Evolutionary conservation across 2,329 filamentous ascomycete species (phyloP), one percentile per base, ranked within the genome.

Genomic region (Sclerotiophoma versabilis): DNA sequence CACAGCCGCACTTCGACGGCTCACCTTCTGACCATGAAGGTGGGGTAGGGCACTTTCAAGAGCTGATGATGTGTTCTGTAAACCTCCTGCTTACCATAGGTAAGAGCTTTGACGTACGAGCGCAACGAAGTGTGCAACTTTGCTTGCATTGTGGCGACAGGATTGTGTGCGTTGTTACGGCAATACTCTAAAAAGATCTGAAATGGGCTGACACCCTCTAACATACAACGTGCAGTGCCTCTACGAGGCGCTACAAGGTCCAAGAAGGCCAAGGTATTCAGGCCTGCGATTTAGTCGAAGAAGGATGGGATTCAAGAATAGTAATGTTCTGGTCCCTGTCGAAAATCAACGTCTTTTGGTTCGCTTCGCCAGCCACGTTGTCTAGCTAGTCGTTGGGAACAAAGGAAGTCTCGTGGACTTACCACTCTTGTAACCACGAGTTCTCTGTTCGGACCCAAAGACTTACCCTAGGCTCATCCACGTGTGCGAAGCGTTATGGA

Each of bases 361-460:
- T 45, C 49, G 49, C 33, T 25, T 38, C 33, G 48, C 26, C 48
- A 44, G 33, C 25, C 33, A 33, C 33, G 19, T 20, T 50, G 19
- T 27, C 23, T 11, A 11, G 29, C 33, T 45, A 20, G 27, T 22
- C 33, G 20, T 29, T 12, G 15, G 20, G 26, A 25, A 51, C 49
- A 51, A 51, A 34, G 46, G 29, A 41, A 20, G 5, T 11, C n/a
- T 34, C 14, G 5, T 17, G 32, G 22, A 22, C 29, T 29, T 42
- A 6, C 46, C 15, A 15, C 30, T 33, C n/a, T 33, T n/a, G 30
- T n/a, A 10, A 33, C n/a, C 4, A n/a, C n/a, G n/a, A n/a, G n/a
- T n/a, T n/a, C 14, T 25, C 15, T 45, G n/a, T 45, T 34, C 20
- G 17, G 34, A 36, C 29, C 22, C 27, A 14, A 3, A 26, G n/a